Conservation (phyloP, 345 rosid species). For the Eucalyptus erythrocorys region DNA sequence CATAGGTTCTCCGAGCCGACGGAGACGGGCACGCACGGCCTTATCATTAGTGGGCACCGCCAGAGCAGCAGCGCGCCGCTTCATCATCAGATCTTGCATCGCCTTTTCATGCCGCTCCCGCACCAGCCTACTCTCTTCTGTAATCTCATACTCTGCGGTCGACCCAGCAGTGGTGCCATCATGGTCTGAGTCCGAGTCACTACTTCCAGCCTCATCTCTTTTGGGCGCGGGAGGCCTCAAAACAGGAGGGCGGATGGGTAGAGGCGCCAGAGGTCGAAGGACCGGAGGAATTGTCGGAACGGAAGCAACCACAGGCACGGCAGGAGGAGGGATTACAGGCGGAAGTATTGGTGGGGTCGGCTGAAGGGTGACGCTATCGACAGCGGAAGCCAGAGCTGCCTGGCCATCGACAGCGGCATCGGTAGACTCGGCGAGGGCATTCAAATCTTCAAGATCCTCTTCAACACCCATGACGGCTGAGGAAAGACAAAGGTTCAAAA, state of each 20-base stretch:
- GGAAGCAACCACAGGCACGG: constrained; percentile 48
- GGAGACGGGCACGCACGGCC: constrained; percentile 83
- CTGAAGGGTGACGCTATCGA: constrained; percentile 15
- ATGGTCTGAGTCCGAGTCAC: constrained; percentile 49
- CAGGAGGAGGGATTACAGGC: constrained; percentile 17
- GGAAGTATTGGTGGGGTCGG: constrained; percentile 16
- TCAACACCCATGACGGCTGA: constrained; percentile 50
- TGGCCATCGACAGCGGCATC: constrained; percentile 13
- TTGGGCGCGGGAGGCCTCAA: constrained; percentile 40
- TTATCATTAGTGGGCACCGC: constrained; percentile 97
- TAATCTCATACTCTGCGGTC: constrained; percentile 28
- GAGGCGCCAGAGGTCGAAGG: constrained; percentile 41
- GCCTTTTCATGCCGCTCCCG: constrained; percentile 91
- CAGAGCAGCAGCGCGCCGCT: constrained; percentile 81
- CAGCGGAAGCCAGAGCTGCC: constrained; percentile 8
- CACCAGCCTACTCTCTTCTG: constrained; percentile 57
- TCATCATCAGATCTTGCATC: constrained; percentile 66
- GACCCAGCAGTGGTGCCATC: constrained; percentile 30
- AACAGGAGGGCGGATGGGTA: constrained; percentile 34
- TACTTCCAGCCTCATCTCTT: constrained; percentile 40
- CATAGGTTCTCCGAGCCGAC: constrained; percentile 83
- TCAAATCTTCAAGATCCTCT: constrained; percentile 29
- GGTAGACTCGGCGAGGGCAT: constrained; percentile 20
- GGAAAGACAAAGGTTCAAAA: background rate
- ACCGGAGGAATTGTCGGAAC: constrained; percentile 31